Conservation (phyloP, 2,329 filamentous ascomycete genomes). For the Didymella arachidicola region DNA sequence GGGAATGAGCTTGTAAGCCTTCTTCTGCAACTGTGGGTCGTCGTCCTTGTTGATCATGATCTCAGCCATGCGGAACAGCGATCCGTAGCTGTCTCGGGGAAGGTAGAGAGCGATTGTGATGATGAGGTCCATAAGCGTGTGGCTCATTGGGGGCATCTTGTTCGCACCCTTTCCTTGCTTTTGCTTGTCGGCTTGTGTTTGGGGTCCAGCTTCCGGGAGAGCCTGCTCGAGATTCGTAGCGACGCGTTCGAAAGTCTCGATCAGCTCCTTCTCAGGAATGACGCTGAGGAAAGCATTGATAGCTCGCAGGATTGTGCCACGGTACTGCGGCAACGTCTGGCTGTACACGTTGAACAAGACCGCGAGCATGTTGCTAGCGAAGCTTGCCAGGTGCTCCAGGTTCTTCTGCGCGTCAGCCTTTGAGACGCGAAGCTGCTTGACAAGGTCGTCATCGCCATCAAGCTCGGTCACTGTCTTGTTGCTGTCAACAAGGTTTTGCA, state of each 20-base stretch:
- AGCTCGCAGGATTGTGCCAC: slow-evolving; percentile 89
- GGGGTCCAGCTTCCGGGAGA: slow-evolving; percentile 65
- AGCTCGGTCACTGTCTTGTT: slow-evolving; percentile 81
- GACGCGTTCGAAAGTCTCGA: slow-evolving; percentile 87
- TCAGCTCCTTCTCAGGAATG: slow-evolving; percentile 77
- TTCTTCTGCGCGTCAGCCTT: slow-evolving; percentile 80
- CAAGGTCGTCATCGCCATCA: slow-evolving; percentile 73
- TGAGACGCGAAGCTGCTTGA: slow-evolving; percentile 79
- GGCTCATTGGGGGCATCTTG: slow-evolving; percentile 87
- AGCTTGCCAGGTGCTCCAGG: slow-evolving; percentile 77
- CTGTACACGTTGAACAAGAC: slow-evolving; percentile 99
- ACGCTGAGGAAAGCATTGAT: slow-evolving; percentile 96
- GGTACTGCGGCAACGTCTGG: slow-evolving; percentile 89
- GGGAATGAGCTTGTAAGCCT: slow-evolving; percentile 97
- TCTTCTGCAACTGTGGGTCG: slow-evolving; percentile 96
- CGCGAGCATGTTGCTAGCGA: slow-evolving; percentile 87
- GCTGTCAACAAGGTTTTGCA: slow-evolving; percentile 89
- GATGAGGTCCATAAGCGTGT: slow-evolving; percentile 95
- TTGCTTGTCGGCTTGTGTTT: slow-evolving; percentile 70
- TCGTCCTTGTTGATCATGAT: slow-evolving; percentile 81
- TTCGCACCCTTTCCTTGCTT: slow-evolving; percentile 69
- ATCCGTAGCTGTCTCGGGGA: slow-evolving; percentile 81
- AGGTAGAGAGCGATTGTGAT: slow-evolving; percentile 96
- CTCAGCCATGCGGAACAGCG: slow-evolving; percentile 85
- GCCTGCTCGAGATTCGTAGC: slow-evolving; percentile 81